A percentile compares a stretch with the other conserved stretches of the same genome.
Conservation (phyloP, 345 rosid genomes). For the Acer saccharum region DNA sequence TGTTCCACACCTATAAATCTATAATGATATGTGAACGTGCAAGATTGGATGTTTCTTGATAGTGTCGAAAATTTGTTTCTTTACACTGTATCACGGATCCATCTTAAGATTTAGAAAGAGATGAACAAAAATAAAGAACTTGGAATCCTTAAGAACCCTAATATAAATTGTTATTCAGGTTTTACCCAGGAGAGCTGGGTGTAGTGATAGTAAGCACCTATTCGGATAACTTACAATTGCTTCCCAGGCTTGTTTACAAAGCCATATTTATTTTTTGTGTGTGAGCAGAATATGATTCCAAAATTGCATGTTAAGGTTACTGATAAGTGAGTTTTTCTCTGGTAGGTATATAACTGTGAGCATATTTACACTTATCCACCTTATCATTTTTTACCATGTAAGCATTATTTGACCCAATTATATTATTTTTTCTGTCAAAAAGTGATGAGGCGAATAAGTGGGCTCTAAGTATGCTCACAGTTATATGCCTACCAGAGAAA, state of each 20-base stretch:
- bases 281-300: too few relatives aligned
- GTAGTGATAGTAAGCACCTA: background rate
- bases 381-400: too few relatives aligned
- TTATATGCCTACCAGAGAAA: too few relatives aligned
- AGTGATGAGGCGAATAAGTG: too few relatives aligned
- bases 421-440: too few relatives aligned
- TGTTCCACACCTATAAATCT: background rate
- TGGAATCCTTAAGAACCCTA: background rate
- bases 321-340: too few relatives aligned
- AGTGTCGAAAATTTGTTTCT: background rate
- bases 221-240: background rate
- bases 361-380: too few relatives aligned
- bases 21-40: background rate
- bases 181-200: background rate
- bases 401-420: too few relatives aligned
- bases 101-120: background rate
- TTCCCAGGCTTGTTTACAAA: background rate
- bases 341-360: too few relatives aligned
- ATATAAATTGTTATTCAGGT: background rate
- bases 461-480: too few relatives aligned
- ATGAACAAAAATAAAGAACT: background rate
- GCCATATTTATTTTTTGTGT: background rate
- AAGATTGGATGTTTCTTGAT: constrained; percentile 1
- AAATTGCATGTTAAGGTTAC: too few relatives aligned
- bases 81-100: background rate